Percentiles rank a stretch among this genome's conserved stretches.
Conservation (phyloP, 768 basidiomycete species). For the Mycena pura region DNA sequence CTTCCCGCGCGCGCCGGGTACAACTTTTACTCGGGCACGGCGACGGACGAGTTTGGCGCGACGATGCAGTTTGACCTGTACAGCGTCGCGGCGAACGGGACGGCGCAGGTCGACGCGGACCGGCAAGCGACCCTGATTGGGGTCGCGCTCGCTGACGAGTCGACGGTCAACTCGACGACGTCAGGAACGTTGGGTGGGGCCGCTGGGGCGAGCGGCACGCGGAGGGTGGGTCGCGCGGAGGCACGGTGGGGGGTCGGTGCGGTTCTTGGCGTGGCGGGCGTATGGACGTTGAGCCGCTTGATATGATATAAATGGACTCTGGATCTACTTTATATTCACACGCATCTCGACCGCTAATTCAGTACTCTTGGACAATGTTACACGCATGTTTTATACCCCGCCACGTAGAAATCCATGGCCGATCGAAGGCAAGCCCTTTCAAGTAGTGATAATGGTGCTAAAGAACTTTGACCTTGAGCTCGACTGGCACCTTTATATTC, state of each 20-base stretch:
- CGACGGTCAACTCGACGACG: conserved; percentile 21
- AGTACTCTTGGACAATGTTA: too few relatives aligned
- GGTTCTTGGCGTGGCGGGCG: background rate
- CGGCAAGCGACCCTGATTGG: conserved; percentile 21
- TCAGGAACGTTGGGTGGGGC: conserved; percentile 1
- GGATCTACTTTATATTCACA: too few relatives aligned
- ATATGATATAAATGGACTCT: too few relatives aligned
- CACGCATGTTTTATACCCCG: too few relatives aligned
- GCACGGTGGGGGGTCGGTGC: conserved; percentile 1
- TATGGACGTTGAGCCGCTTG: conserved; percentile 12
- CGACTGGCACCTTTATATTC: too few relatives aligned
- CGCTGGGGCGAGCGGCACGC: conserved; percentile 6
- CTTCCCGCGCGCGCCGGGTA: conserved; percentile 40
- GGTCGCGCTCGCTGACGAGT: background rate
- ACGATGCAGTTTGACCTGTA: conserved; percentile 24
- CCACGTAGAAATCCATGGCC: too few relatives aligned
- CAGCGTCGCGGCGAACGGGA: conserved; percentile 15
- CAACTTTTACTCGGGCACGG: conserved; percentile 39
- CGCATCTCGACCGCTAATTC: too few relatives aligned
- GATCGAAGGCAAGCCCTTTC: too few relatives aligned
- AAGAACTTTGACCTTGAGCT: too few relatives aligned
- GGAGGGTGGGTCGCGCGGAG: background rate
- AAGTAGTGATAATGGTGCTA: too few relatives aligned
- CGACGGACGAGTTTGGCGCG: conserved; percentile 22
- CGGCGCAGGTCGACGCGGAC: conserved; percentile 9